Base-by-base conservation (phyloP, 106 monocot species). In the Alisma plantagoaquatica region DNA sequence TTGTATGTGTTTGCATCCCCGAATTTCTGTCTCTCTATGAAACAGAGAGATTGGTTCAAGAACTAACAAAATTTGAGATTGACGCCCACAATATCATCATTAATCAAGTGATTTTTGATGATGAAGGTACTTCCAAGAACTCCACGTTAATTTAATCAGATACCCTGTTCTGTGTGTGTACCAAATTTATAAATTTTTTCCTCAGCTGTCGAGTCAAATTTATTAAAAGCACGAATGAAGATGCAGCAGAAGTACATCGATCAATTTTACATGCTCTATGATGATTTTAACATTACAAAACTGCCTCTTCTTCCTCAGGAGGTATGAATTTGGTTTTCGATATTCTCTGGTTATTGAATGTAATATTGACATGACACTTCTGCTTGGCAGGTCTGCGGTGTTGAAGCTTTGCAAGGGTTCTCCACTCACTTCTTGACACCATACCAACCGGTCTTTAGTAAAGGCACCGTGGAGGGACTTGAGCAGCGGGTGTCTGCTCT, bases 241-340 rank as follows among this genome's bases (percentile, higher is more conserved):
- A 92, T 92, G 92, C 92, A 92, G 48, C 81, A 82, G 64, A 92
- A 92, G 60, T 92, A 92, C 27, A 79, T 92, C 8, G 64, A 86
- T 68, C 92, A 92, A 59, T 92, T 92, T 65, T 75, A 86, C 48
- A 79, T 74, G 79, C 54, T 92, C 30, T 92, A 92, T 60, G 92
- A 92, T 59, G 92, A 92, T 47, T 92, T 92, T 41, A 51, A 86
- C 53, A 92, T 92, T 51, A 86, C 92, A 19, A 86, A 92, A 53
- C 63, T 92, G 60, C 92, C 92, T 33, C 70, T 93, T 42, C 86
- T 93, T 53, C 83, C 73, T 9, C 67, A 93, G 31, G 92, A 93
- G 87, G 93, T 94, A 31, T 16, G 9, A 9, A 1, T 20, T 18
- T 28, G 7, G 17, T 14, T 14, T 46, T 17, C 16, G 17, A 1